Percentiles rank a stretch among this genome's conserved stretches.
Evolutionary conservation across 768 basidiomycete genomes (phyloP).

Genomic region (Porpolomopsis calyptriformis): DNA sequence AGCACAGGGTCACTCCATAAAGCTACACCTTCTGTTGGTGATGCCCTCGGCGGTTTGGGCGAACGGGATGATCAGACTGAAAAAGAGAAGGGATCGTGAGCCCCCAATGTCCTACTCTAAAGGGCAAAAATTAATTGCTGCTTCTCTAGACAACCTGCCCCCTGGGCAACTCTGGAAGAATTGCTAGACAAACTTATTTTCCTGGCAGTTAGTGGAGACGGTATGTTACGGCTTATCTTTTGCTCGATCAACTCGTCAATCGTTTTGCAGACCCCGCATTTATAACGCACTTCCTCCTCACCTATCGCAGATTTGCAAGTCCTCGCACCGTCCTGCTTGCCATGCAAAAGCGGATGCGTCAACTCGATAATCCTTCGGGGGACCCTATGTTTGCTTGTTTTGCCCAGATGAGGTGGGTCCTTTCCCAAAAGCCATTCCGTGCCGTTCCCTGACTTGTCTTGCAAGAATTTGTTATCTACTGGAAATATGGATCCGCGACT

Average conservation of each 20-base stretch:
- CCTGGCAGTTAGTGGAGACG: conserved; percentile 75
- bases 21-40: conserved; percentile 7
- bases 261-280: conserved; percentile 53
- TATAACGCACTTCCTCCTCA: conserved; percentile 71
- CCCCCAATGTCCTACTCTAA: conserved; percentile 8
- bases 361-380: conserved; percentile 57
- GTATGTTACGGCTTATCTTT: conserved; percentile 26
- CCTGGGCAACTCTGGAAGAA: conserved; percentile 70
- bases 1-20: conserved; percentile 6
- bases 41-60: conserved; percentile 13
- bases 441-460: conserved; percentile 4
- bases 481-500: conserved; percentile 66
- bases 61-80: conserved; percentile 23
- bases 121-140: not conserved
- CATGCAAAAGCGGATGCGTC: conserved; percentile 80
- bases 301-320: conserved; percentile 73
- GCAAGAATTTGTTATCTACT: conserved; percentile 69
- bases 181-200: conserved; percentile 75
- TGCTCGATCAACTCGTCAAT: conserved; percentile 4
- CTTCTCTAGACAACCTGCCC: conserved; percentile 38
- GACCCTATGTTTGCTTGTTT: conserved; percentile 83
- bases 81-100: conserved; percentile 46
- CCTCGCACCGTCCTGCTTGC: conserved; percentile 73
- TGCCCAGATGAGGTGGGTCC: conserved; percentile 70
- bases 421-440: conserved; percentile 6